These are phyloP conservation scores for Filobasidium uniguttulatum DNA, from an alignment of 1,284 basidiomycete genomes.

Conservation along the genomic window DNA sequence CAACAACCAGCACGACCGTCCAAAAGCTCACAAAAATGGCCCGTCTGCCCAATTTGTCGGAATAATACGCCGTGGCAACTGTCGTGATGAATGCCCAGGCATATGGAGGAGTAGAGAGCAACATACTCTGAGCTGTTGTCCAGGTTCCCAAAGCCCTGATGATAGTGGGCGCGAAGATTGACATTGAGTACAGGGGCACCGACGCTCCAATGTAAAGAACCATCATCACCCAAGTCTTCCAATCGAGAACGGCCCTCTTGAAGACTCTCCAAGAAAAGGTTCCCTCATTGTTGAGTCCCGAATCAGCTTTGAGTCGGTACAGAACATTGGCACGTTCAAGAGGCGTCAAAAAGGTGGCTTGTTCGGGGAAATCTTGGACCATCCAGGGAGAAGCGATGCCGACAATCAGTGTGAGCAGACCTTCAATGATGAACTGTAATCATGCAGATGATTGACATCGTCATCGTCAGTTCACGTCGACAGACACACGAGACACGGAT, in stretches of 20 bases:
- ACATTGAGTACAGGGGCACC: constrained; percentile 35
- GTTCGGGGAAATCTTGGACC: constrained; percentile 39
- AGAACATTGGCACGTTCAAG: constrained; percentile 34
- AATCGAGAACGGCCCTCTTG: constrained; percentile 28
- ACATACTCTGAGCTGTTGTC: constrained; percentile 32
- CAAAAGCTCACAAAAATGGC: constrained; percentile 39
- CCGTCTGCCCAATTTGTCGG: constrained; percentile 33
- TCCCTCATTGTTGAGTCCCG: constrained; percentile 31
- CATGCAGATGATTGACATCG: too few species aligned
- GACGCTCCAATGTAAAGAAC: constrained; percentile 36
- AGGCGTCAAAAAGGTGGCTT: constrained; percentile 32
- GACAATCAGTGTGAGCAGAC: constrained; percentile 33
- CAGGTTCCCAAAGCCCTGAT: constrained; percentile 35
- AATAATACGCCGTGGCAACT: constrained; percentile 33
- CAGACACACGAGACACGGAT: neutral
- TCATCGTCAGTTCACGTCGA: neutral
- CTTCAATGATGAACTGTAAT: constrained; percentile 37
- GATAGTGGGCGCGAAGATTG: constrained; percentile 39
- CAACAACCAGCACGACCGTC: constrained; percentile 32
- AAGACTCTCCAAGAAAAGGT: constrained; percentile 28
- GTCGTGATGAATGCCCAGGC: constrained; percentile 41
- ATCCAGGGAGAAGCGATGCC: constrained; percentile 32
- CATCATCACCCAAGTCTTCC: constrained; percentile 32
- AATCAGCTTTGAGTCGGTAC: constrained; percentile 32
- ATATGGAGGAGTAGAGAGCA: constrained; percentile 39